phyloP scores from a whole-genome alignment of 225 moss, liverwort and hornwort genomes.

The Lunularia cruciata region DNA sequence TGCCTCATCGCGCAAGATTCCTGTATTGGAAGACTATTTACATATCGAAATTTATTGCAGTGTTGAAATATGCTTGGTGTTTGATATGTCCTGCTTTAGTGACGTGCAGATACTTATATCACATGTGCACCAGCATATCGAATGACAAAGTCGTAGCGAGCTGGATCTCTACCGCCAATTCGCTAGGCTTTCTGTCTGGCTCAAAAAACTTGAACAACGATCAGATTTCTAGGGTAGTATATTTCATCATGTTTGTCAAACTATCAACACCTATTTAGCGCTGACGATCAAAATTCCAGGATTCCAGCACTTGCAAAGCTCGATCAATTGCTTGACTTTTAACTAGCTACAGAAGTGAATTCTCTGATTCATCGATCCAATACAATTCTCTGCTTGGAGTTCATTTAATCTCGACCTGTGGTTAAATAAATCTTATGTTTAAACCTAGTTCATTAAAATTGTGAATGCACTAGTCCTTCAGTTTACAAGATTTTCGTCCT shows the following conservation, averaged over 20 bases:
- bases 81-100: background rate
- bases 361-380: background rate
- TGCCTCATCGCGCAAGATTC: too few species aligned
- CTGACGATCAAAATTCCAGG: background rate
- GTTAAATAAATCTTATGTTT: background rate
- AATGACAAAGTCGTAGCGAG: background rate
- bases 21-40: too few species aligned
- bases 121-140: background rate
- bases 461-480: background rate
- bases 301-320: background rate
- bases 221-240: background rate
- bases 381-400: background rate
- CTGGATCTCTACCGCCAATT: background rate
- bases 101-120: background rate
- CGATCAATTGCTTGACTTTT: background rate
- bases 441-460: background rate
- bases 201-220: background rate
- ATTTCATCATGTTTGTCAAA: background rate
- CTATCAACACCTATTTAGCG: background rate
- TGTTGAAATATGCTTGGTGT: background rate
- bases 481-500: background rate
- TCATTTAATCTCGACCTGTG: background rate
- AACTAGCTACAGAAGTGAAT: background rate
- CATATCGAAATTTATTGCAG: background rate
- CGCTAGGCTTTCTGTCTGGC: background rate